phyloP scores from a whole-genome alignment of 768 basidiomycete species.

The Leccinum uliginosum region DNA sequence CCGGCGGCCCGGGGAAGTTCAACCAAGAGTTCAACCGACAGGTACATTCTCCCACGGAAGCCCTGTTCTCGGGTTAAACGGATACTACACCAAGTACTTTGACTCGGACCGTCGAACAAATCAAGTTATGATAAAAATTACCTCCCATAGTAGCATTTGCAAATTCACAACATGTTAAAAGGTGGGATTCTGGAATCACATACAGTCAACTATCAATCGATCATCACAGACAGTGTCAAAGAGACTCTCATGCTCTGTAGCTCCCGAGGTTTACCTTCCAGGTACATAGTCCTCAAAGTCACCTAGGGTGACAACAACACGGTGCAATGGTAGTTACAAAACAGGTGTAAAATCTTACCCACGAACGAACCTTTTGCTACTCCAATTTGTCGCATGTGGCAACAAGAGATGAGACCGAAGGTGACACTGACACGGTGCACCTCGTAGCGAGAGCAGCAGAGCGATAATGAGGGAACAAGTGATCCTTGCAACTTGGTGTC shows the following conservation, averaged over 20 bases:
- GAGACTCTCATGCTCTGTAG: constrained; percentile 53
- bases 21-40: constrained; percentile 13
- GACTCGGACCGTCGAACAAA: too few relatives aligned
- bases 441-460: constrained; percentile 64
- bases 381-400: constrained; percentile 80
- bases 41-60: constrained; percentile 25
- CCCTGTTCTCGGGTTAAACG: constrained; percentile 21
- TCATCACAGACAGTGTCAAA: not conserved
- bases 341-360: not conserved
- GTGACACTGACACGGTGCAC: constrained; percentile 87
- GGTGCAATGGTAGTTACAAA: not conserved
- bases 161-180: too few relatives aligned
- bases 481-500: constrained; percentile 77
- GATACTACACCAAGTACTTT: constrained; percentile 14
- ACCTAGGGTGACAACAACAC: not conserved
- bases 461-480: constrained; percentile 86
- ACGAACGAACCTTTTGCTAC: constrained; percentile 52
- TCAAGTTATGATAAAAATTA: too few relatives aligned
- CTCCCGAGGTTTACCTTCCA: constrained; percentile 52
- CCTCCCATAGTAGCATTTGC: constrained; percentile 47
- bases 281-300: constrained; percentile 51
- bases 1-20: not conserved
- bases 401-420: constrained; percentile 84
- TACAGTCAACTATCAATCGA: not conserved
- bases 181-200: too few relatives aligned